phyloP scores from a whole-genome alignment of 768 basidiomycete genomes.

The Tylopilus sp. region DNA sequence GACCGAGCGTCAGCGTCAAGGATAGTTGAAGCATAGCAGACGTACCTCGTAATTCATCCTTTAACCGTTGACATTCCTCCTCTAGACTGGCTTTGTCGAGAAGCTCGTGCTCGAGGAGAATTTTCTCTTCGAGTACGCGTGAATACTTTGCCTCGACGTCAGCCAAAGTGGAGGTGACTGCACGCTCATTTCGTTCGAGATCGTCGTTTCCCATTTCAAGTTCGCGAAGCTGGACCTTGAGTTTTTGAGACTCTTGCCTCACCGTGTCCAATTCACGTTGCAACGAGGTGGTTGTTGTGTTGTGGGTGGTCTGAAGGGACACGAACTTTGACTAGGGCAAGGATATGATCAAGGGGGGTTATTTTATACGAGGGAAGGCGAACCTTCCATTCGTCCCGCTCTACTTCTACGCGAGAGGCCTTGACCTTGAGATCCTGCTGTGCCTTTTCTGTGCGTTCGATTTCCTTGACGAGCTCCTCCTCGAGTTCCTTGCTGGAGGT shows the following conservation, averaged over 20 bases:
- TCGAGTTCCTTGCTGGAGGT: conserved; percentile 87
- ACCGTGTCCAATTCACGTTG: conserved; percentile 88
- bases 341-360: conserved; percentile 2
- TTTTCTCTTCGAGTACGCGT: conserved; percentile 92
- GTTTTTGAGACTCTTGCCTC: conserved; percentile 66
- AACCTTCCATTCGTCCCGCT: conserved; percentile 94
- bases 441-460: conserved; percentile 82
- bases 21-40: conserved; percentile 28
- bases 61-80: conserved; percentile 86
- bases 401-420: conserved; percentile 63
- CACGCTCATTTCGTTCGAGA: conserved; percentile 90
- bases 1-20: conserved; percentile 14
- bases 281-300: conserved; percentile 84
- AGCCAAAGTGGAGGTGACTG: conserved; percentile 76
- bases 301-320: conserved; percentile 85
- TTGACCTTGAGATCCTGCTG: conserved; percentile 78
- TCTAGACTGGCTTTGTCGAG: conserved; percentile 87
- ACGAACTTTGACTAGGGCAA: conserved; percentile 72
- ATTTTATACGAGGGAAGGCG: conserved; percentile 19
- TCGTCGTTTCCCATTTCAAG: conserved; percentile 98
- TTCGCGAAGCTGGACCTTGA: conserved; percentile 76
- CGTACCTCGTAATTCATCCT: conserved; percentile 90
- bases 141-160: conserved; percentile 89
- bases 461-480: conserved; percentile 88
- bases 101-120: conserved; percentile 92